Evolutionary conservation across 345 rosid species (phyloP).

Genomic region (Nephelium lappaceum): DNA sequence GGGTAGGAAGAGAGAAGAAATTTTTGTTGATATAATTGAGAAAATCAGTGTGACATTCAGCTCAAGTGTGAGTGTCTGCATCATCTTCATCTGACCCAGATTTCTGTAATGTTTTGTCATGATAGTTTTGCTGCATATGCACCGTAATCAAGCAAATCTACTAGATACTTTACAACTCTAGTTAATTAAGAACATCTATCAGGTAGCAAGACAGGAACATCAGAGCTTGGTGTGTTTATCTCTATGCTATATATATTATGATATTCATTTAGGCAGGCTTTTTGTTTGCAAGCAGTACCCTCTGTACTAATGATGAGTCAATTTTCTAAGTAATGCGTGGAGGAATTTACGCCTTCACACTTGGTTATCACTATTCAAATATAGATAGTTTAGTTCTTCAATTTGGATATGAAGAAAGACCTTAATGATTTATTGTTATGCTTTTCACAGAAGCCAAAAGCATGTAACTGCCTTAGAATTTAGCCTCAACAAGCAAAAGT

Average conservation of each 20-base stretch:
- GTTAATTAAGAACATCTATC: not conserved
- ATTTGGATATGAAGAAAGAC: not conserved
- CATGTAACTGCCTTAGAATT: not conserved
- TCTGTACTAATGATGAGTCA: not conserved
- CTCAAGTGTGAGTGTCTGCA: slow-evolving; percentile 74
- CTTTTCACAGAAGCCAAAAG: not conserved
- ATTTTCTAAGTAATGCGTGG: not conserved
- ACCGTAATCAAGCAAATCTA: not conserved
- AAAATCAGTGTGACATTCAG: slow-evolving; percentile 99
- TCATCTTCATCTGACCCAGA: slow-evolving; percentile 12
- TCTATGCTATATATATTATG: not conserved
- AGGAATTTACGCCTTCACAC: not conserved
- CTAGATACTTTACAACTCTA: not conserved
- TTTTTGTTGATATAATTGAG: slow-evolving; percentile 96
- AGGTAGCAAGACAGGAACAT: not conserved
- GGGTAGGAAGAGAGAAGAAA: slow-evolving; percentile 98
- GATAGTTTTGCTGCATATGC: not conserved
- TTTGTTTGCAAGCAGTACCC: not conserved
- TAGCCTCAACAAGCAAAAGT: not conserved
- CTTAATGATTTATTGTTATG: not conserved
- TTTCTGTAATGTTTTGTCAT: not conserved
- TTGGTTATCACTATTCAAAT: not conserved
- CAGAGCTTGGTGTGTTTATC: not conserved
- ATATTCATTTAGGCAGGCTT: not conserved
- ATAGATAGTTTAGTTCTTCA: not conserved